Percentiles rank a stretch among this genome's conserved stretches.
phyloP scores from a whole-genome alignment of 768 basidiomycete species.

The Boletus coccyginus region DNA sequence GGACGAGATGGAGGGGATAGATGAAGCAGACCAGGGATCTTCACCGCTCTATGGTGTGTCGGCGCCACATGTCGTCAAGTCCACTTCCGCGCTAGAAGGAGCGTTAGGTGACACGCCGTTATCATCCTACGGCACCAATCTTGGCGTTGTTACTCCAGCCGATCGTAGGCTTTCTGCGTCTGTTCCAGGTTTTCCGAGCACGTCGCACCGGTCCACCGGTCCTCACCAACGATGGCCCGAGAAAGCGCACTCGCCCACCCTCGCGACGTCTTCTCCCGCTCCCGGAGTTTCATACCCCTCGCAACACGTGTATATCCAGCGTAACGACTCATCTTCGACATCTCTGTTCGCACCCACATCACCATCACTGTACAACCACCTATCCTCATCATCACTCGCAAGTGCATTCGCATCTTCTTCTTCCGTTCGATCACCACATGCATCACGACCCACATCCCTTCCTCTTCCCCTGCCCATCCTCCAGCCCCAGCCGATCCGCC shows the following conservation, averaged over 20 bases:
- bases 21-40: constrained; percentile 10
- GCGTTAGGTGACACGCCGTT: constrained; percentile 27
- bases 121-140: constrained; percentile 9
- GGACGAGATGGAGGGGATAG: constrained; percentile 33
- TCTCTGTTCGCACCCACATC: constrained; percentile 19
- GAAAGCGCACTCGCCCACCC: constrained; percentile 12
- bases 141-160: constrained; percentile 12
- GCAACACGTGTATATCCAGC: constrained; percentile 24
- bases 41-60: constrained; percentile 22
- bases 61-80: constrained; percentile 25
- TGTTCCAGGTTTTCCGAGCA: constrained; percentile 29
- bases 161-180: constrained; percentile 33
- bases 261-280: not conserved
- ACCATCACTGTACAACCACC: constrained; percentile 20
- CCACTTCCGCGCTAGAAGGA: constrained; percentile 33
- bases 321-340: constrained; percentile 15
- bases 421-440: constrained; percentile 9
- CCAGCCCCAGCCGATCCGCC: constrained; percentile 34
- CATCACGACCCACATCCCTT: constrained; percentile 12
- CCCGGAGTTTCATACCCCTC: constrained; percentile 18
- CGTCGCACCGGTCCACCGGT: constrained; percentile 18
- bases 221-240: constrained; percentile 19
- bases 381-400: constrained; percentile 23
- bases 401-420: constrained; percentile 23
- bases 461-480: constrained; percentile 26